Percentiles rank a stretch among this genome's conserved stretches.
phyloP scores from a whole-genome alignment of 169 alveolate species.

The Plasmodium coatneyi region DNA sequence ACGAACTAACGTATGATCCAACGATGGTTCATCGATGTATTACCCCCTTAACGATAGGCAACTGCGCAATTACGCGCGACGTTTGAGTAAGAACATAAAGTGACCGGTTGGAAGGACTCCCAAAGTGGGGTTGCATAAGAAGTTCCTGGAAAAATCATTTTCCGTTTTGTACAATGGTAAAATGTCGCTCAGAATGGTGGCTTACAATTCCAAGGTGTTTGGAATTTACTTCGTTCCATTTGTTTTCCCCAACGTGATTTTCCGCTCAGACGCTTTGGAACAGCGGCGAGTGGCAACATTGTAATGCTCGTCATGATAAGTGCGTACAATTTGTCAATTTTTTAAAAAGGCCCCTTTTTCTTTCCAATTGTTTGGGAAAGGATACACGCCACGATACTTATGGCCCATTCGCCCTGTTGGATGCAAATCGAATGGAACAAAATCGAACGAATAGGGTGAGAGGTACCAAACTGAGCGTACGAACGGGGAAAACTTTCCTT shows the following conservation, averaged over 20 bases:
- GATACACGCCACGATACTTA: not conserved
- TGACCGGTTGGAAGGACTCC: not conserved
- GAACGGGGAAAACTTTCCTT: not conserved
- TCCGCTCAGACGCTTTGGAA: not conserved
- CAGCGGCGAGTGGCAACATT: not conserved
- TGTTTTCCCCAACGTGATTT: not conserved
- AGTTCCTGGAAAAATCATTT: not conserved
- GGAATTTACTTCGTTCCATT: not conserved
- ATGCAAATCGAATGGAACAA: not conserved
- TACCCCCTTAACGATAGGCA: not conserved
- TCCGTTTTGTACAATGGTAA: not conserved
- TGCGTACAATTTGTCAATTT: not conserved
- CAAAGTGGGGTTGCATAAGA: not conserved
- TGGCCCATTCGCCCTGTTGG: not conserved
- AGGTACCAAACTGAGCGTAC: not conserved
- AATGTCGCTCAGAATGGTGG: not conserved
- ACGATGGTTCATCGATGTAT: not conserved
- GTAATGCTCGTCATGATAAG: not conserved
- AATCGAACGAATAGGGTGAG: not conserved
- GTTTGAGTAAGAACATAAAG: not conserved
- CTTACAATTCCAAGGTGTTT: not conserved
- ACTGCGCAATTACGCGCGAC: not conserved
- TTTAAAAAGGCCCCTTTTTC: not conserved
- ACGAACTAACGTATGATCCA: not conserved
- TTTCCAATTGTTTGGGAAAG: not conserved